These are phyloP conservation scores for Solanum pimpinellifolium DNA, from an alignment of 257 asterid genomes.

Conservation along the genomic window DNA sequence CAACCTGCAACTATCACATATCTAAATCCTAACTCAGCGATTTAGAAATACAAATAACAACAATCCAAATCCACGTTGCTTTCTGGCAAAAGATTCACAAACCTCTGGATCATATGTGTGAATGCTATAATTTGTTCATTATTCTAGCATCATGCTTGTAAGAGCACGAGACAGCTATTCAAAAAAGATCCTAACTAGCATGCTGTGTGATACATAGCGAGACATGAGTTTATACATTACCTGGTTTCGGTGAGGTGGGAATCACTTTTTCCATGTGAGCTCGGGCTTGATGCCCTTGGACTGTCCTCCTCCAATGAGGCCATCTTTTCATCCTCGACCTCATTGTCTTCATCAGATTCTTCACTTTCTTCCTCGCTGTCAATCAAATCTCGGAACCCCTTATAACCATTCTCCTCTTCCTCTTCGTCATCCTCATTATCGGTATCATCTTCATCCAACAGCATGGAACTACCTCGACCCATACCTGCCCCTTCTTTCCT, in stretches of 20 bases:
- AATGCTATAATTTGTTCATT: neutral
- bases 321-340: slow-evolving; percentile 14
- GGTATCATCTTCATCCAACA: slow-evolving; percentile 40
- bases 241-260: slow-evolving; percentile 89
- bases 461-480: slow-evolving; percentile 18
- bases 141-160: neutral
- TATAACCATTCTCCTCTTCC: slow-evolving; percentile 26
- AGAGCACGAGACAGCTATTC: neutral
- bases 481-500: slow-evolving; percentile 15
- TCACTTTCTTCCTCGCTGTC: slow-evolving; percentile 52
- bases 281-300: slow-evolving; percentile 6
- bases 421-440: slow-evolving; percentile 14
- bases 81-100: neutral
- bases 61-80: neutral
- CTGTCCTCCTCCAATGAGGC: neutral
- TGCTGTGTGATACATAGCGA: neutral
- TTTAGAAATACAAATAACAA: neutral
- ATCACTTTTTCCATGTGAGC: slow-evolving; percentile 28
- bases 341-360: slow-evolving; percentile 21
- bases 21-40: neutral
- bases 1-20: neutral
- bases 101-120: neutral
- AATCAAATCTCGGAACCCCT: slow-evolving; percentile 43
- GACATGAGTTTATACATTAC: slow-evolving; percentile 11
- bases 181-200: neutral